These are phyloP conservation scores for Eucalyptus fibrosa DNA, from an alignment of 345 rosid genomes.

Conservation along the genomic window DNA sequence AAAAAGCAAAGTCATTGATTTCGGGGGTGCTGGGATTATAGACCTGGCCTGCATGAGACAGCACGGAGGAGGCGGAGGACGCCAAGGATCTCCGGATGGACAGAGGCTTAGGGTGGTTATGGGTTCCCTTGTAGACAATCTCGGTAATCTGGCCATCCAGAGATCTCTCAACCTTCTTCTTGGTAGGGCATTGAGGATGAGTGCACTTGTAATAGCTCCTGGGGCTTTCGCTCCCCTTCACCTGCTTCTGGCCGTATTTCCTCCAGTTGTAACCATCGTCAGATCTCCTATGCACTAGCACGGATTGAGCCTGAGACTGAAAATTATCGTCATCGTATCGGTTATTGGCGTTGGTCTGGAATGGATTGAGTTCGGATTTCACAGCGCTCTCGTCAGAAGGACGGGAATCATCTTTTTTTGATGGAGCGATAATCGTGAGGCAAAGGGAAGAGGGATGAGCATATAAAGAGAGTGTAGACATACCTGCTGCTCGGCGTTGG, in stretches of 20 bases:
- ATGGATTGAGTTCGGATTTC: too few relatives aligned
- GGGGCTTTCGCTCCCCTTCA: too few relatives aligned
- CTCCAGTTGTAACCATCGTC: conserved; percentile 95
- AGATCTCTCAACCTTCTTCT: conserved; percentile 87
- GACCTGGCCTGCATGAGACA: conserved; percentile 8
- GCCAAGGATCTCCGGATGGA: conserved; percentile 49
- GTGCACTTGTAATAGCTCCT: too few relatives aligned
- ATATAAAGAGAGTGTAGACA: background rate
- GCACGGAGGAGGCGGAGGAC: background rate
- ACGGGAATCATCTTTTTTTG: too few relatives aligned
- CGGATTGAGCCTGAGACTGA: conserved; percentile 10
- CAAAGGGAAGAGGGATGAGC: background rate
- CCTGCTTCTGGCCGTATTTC: conserved; percentile 86
- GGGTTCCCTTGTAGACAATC: conserved; percentile 78
- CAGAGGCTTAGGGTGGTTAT: conserved; percentile 79
- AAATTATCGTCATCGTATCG: conserved; percentile 13
- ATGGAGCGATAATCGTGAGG: too few relatives aligned
- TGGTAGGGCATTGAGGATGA: conserved; percentile 30
- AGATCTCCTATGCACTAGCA: too few relatives aligned
- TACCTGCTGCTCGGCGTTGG: conserved; percentile 4
- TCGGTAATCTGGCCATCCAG: conserved; percentile 64
- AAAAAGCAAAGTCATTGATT: conserved; percentile 30
- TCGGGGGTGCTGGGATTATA: background rate
- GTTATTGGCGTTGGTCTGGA: background rate
- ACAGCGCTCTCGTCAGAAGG: too few relatives aligned